Conservation (phyloP, 1,284 basidiomycete species). For the Boletus smithii region DNA sequence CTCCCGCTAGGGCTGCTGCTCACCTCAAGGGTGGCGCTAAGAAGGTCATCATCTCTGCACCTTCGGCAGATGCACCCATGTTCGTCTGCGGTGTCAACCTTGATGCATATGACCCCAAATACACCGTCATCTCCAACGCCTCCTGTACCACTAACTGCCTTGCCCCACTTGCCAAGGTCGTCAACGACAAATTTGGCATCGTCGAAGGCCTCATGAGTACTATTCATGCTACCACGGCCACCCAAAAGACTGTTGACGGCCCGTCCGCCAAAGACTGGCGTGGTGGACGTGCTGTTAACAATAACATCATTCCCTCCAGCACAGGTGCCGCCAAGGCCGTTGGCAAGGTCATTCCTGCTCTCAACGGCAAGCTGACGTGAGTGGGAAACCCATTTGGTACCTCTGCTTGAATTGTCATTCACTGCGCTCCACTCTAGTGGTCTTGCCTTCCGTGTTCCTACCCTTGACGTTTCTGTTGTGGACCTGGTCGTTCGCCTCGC, state of each 20-base stretch:
- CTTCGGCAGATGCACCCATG: slow-evolving; percentile 98
- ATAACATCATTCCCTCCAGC: slow-evolving; percentile 99
- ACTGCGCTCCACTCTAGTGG: slow-evolving; percentile 49
- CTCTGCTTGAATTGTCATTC: neutral
- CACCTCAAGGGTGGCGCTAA: slow-evolving; percentile 99
- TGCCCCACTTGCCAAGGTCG: slow-evolving; percentile 96
- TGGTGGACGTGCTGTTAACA: slow-evolving; percentile 94
- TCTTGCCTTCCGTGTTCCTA: slow-evolving; percentile 97
- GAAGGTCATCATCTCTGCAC: slow-evolving; percentile 99
- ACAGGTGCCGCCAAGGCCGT: slow-evolving; percentile 99
- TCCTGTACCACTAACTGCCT: slow-evolving; percentile 99
- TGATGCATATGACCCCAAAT: slow-evolving; percentile 87
- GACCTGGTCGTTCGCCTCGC: slow-evolving; percentile 94
- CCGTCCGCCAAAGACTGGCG: slow-evolving; percentile 95
- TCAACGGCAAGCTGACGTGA: slow-evolving; percentile 91
- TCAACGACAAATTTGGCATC: slow-evolving; percentile 96
- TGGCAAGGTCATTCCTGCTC: slow-evolving; percentile 95
- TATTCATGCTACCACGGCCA: slow-evolving; percentile 95
- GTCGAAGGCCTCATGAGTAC: slow-evolving; percentile 98
- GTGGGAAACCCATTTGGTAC: slow-evolving; percentile 1
- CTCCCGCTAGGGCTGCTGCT: slow-evolving; percentile 66
- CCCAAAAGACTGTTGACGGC: slow-evolving; percentile 99
- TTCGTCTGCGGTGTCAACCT: slow-evolving; percentile 96
- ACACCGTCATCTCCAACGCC: slow-evolving; percentile 96
- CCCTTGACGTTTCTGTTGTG: slow-evolving; percentile 96